Base-by-base conservation (phyloP, 2,329 filamentous ascomycete genomes). In the Colletotrichum sublineola region DNA sequence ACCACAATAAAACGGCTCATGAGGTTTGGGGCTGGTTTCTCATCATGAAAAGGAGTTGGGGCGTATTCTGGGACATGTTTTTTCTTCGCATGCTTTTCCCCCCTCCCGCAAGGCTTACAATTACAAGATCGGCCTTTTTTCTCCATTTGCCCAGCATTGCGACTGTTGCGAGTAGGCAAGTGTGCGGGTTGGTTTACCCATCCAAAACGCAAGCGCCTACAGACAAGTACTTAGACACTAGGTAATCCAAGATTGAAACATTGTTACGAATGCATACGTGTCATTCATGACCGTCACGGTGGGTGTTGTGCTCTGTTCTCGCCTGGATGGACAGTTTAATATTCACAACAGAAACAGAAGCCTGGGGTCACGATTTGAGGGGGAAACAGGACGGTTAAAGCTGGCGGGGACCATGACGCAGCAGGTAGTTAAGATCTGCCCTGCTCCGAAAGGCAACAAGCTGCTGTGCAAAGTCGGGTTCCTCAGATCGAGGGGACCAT, bases 21-120 rank as follows among this genome's bases (percentile, higher is more conserved):
- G 42, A 40, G 57, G 1, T 46, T 68, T 2, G 20, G 46, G 46
- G 52, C 60, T 38, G 65, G 58, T 60, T 63, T 60, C 56, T 58
- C 44, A 60, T 63, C 65, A 72, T 69, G 70, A 69, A 56, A 29
- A 56, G 66, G 70, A 64, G 66, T 72, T 53, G n/a, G 46, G 66
- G 66, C 46, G 60, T 40, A 50, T 29, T 42, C 18, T 42, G 57
- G 46, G 33, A 50, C 36, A 29, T 29, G 42, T 29, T 12, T 24
- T 60, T 44, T 12, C 44, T 5, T 24, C 7, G n/a, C 46, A 48
- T 48, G 44, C 11, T 48, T 48, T 48, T 7, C 9, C 20, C 20
- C 44, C 3, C 44, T 46, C 15, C 44, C 20, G 44, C n/a, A 24
- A 42, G 18, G 53, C 53, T 46, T 48, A 38, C 31, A 40, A 33